Conservation (phyloP, 441 rosid genomes). For the Biscutella laevigata region DNA sequence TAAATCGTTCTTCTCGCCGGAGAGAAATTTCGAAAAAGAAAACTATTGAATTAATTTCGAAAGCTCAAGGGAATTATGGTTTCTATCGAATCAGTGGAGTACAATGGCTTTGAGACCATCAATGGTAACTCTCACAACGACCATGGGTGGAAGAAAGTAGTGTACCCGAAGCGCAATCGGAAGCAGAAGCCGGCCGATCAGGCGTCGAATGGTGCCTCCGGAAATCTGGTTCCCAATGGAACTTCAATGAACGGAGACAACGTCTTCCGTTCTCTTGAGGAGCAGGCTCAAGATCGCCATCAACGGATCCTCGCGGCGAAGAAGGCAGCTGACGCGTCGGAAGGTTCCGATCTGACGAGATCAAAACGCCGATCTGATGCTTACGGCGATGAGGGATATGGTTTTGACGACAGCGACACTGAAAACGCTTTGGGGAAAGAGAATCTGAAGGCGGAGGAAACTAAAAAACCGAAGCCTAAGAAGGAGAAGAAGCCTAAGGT, state of each 20-base stretch:
- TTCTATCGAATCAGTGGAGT: slow-evolving; percentile 34
- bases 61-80: slow-evolving; percentile 30
- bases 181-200: slow-evolving; percentile 42
- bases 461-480: slow-evolving; percentile 58
- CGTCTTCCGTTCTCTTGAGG: slow-evolving; percentile 52
- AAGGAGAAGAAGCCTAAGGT: slow-evolving; percentile 87
- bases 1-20: slow-evolving; percentile 15
- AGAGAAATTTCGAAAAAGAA: background rate
- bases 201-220: slow-evolving; percentile 20
- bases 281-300: slow-evolving; percentile 55
- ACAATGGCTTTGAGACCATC: slow-evolving; percentile 29
- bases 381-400: slow-evolving; percentile 36
- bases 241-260: slow-evolving; percentile 33
- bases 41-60: background rate
- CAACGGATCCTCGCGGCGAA: slow-evolving; percentile 43
- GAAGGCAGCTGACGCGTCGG: slow-evolving; percentile 27
- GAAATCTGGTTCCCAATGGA: slow-evolving; percentile 15
- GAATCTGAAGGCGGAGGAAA: slow-evolving; percentile 33
- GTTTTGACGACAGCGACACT: slow-evolving; percentile 33
- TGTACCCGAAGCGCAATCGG: slow-evolving; percentile 57
- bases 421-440: slow-evolving; percentile 27
- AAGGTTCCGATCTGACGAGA: slow-evolving; percentile 22
- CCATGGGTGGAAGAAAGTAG: slow-evolving; percentile 76
- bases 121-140: slow-evolving; percentile 26
- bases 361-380: slow-evolving; percentile 44